Percentiles rank a stretch among this genome's conserved stretches.
phyloP scores from a whole-genome alignment of 306 rosid genomes.

The Sophora flavescens region DNA sequence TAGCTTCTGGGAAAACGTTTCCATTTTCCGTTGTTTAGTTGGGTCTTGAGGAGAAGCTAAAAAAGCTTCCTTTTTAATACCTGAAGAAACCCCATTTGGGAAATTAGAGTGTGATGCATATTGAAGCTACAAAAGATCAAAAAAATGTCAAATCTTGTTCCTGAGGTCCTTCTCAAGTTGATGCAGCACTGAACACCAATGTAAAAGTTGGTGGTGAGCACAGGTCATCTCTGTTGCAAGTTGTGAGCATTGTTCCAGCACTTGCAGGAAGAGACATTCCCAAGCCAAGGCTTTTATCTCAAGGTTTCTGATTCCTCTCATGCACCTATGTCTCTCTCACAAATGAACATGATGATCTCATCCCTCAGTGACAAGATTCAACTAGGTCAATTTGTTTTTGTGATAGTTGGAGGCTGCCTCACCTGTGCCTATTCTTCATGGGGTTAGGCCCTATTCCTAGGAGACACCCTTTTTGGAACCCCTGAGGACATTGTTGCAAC shows the following conservation, averaged over 20 bases:
- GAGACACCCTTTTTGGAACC: conserved; percentile 89
- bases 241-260: conserved; percentile 96
- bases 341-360: conserved; percentile 93
- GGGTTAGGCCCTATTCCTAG: conserved; percentile 96
- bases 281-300: conserved; percentile 92
- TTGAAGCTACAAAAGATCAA: conserved; percentile 59
- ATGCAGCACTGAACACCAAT: conserved; percentile 95
- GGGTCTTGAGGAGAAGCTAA: conserved; percentile 26
- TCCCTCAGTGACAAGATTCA: conserved; percentile 97
- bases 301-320: conserved; percentile 98
- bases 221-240: conserved; percentile 89
- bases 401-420: conserved; percentile 87
- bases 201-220: conserved; percentile 93
- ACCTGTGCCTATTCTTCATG: conserved; percentile 92
- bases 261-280: conserved; percentile 83
- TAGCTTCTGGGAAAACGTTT: neutral
- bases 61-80: conserved; percentile 10
- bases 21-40: conserved; percentile 30
- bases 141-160: conserved; percentile 96
- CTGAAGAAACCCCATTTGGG: conserved; percentile 38
- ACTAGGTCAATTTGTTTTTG: conserved; percentile 90
- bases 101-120: conserved; percentile 62
- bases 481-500: conserved; percentile 97
- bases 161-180: conserved; percentile 94
- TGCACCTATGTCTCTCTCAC: conserved; percentile 96